These are phyloP conservation scores for Dendrobium chrysotoxum DNA, from an alignment of 106 monocot species.

Conservation along the genomic window DNA sequence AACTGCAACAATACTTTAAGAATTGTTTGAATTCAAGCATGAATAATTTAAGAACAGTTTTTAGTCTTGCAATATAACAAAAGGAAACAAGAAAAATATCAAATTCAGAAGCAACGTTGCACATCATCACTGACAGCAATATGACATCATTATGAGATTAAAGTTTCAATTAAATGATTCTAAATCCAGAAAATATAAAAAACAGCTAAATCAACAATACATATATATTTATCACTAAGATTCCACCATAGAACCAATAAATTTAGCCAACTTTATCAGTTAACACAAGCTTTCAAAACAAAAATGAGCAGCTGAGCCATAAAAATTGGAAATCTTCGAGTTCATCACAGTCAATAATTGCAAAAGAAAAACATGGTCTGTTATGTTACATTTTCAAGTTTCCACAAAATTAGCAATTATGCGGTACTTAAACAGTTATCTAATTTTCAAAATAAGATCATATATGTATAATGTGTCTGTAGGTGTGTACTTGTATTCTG, in stretches of 20 bases:
- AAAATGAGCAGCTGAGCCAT: too few species aligned
- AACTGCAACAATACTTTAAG: not conserved
- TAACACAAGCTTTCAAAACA: too few species aligned
- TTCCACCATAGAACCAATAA: too few species aligned
- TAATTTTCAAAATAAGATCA: too few species aligned
- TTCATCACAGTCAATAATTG: not conserved
- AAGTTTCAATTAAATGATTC: too few species aligned
- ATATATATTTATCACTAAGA: too few species aligned
- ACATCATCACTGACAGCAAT: not conserved
- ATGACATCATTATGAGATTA: not conserved
- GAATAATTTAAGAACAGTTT: not conserved
- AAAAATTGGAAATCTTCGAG: not conserved
- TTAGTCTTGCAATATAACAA: not conserved
- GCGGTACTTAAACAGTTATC: not conserved
- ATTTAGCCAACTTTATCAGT: too few species aligned
- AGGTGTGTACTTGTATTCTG: not conserved
- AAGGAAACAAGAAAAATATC: not conserved
- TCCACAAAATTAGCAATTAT: not conserved
- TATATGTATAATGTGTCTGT: not conserved
- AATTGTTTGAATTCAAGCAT: not conserved
- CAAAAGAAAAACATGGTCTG: not conserved
- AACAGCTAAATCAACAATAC: too few species aligned
- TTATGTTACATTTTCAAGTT: not conserved
- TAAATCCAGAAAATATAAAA: too few species aligned
- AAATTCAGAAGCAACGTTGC: not conserved